These are phyloP conservation scores for Plasmodium chabaudi DNA, from an alignment of 169 alveolate genomes.

Conservation along the genomic window DNA sequence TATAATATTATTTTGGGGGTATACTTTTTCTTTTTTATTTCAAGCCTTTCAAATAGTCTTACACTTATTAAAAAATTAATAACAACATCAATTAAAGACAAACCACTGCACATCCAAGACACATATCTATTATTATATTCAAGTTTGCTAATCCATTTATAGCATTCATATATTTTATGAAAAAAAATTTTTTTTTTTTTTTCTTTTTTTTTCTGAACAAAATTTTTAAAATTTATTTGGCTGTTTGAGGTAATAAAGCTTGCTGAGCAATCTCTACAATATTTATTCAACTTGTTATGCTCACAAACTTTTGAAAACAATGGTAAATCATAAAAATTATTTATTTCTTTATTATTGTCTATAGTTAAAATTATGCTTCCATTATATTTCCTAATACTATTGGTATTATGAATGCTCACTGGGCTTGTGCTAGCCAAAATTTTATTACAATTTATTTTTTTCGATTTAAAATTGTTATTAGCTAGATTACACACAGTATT, in stretches of 20 bases:
- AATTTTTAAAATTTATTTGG: too few relatives aligned
- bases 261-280: too few relatives aligned
- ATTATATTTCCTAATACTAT: too few relatives aligned
- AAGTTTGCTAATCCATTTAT: constrained; percentile 42
- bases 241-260: too few relatives aligned
- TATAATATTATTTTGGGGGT: constrained; percentile 49
- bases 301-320: too few relatives aligned
- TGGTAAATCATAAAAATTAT: too few relatives aligned
- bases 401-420: too few relatives aligned
- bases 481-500: not conserved
- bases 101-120: constrained; percentile 68
- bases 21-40: constrained; percentile 7
- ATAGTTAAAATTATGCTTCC: too few relatives aligned
- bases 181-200: constrained; percentile 24
- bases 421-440: too few relatives aligned
- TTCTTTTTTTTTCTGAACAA: not conserved
- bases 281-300: too few relatives aligned
- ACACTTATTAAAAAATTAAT: constrained; percentile 57
- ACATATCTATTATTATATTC: constrained; percentile 59
- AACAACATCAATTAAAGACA: constrained; percentile 68
- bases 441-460: too few relatives aligned
- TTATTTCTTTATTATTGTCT: too few relatives aligned
- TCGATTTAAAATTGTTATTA: not conserved
- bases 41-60: constrained; percentile 27
- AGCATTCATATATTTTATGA: constrained; percentile 59